Evolutionary conservation across 257 asterid species (phyloP).

Genomic region (Ophiorrhiza pumila): DNA sequence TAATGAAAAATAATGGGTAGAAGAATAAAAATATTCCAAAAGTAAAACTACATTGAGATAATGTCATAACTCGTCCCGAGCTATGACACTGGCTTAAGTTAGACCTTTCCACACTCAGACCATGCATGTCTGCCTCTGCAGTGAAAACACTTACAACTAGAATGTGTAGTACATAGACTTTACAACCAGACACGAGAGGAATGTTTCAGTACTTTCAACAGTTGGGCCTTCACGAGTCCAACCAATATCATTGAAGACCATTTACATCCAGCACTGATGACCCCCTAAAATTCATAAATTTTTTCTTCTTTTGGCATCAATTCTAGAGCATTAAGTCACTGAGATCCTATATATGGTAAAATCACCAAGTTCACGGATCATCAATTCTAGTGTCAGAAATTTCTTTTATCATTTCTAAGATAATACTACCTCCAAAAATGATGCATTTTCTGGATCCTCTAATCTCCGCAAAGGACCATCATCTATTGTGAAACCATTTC

Average conservation of each 20-base stretch:
- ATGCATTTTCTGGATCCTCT: constrained; percentile 73
- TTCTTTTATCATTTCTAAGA: background rate
- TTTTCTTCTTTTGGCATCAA: no score
- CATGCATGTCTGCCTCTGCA: background rate
- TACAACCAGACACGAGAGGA: background rate
- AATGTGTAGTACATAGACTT: background rate
- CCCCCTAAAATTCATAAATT: background rate
- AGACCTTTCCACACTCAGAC: background rate
- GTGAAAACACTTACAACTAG: background rate
- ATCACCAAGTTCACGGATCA: background rate
- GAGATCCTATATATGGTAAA: background rate
- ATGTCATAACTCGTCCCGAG: background rate
- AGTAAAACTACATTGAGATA: no score
- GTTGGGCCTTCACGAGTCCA: background rate
- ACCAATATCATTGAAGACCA: background rate
- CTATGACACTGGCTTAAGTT: background rate
- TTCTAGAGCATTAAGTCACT: background rate
- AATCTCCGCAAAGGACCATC: constrained; percentile 77
- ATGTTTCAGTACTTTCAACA: background rate
- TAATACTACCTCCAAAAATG: constrained; percentile 65
- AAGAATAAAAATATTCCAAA: background rate
- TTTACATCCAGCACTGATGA: background rate
- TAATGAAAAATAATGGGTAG: background rate
- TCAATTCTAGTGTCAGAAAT: background rate
- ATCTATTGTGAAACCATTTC: constrained; percentile 77